Conservation (phyloP, 257 asterid genomes). For the Agastache rugosa region DNA sequence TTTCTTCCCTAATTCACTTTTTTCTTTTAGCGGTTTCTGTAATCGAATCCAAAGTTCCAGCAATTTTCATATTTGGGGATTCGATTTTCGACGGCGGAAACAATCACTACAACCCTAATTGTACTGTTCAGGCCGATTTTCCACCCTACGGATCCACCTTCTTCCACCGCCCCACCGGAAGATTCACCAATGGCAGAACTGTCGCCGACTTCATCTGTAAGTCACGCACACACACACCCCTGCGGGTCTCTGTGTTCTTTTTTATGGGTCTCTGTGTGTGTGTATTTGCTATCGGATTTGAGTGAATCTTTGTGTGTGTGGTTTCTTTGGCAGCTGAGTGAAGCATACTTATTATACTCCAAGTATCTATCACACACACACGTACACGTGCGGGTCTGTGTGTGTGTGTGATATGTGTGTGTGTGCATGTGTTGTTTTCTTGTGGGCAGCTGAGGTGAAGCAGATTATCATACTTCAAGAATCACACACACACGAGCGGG, state of each 20-base stretch:
- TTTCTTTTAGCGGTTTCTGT: background rate
- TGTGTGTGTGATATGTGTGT: too few relatives aligned
- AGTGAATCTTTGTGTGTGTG: too few relatives aligned
- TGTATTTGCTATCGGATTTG: too few relatives aligned
- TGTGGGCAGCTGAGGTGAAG: too few relatives aligned
- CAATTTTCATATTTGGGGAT: conserved; percentile 73
- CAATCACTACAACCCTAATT: conserved; percentile 60
- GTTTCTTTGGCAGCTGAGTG: too few relatives aligned
- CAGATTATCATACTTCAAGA: too few relatives aligned
- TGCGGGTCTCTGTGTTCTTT: background rate
- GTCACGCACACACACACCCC: conserved; percentile 28
- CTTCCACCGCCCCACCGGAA: conserved; percentile 80
- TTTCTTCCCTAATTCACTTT: conserved; percentile 26
- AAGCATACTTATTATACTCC: too few relatives aligned
- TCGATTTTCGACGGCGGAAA: conserved; percentile 84
- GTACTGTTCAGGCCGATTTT: conserved; percentile 78
- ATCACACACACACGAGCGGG: conserved; percentile 21
- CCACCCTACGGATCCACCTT: conserved; percentile 78
- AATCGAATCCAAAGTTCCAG: conserved; percentile 45
- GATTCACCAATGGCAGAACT: conserved; percentile 81
- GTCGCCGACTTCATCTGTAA: conserved; percentile 74
- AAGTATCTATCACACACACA: too few relatives aligned
- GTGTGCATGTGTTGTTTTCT: too few relatives aligned
- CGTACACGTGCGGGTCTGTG: too few relatives aligned
- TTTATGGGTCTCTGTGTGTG: background rate